These are phyloP conservation scores for Beta vulgaris DNA, from an alignment of 148 eudicot species.

Conservation along the genomic window DNA sequence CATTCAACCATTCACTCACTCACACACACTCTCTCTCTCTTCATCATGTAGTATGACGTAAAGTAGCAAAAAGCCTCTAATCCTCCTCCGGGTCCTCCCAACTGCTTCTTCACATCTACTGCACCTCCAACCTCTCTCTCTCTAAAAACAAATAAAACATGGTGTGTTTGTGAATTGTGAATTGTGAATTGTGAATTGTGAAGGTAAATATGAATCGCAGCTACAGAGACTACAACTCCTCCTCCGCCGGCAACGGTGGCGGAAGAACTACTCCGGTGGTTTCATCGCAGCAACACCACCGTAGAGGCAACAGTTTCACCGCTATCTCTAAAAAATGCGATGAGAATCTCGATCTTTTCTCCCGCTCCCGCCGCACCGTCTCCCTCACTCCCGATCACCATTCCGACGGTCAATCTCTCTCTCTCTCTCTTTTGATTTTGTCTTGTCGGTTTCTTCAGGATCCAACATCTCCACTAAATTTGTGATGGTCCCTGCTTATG, in stretches of 20 bases:
- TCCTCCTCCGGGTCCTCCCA: background rate
- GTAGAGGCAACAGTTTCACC: slow-evolving; percentile 25
- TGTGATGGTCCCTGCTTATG: slow-evolving; percentile 14
- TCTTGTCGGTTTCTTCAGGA: background rate
- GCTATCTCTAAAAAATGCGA: slow-evolving; percentile 23
- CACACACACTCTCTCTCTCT: slow-evolving; percentile 7
- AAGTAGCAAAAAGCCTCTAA: slow-evolving; percentile 17
- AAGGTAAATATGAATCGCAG: slow-evolving; percentile 41
- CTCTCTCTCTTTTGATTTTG: background rate
- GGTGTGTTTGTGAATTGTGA: too few relatives aligned
- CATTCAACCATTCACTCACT: slow-evolving; percentile 9
- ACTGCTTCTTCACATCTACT: slow-evolving; percentile 5
- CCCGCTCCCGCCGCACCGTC: slow-evolving; percentile 46
- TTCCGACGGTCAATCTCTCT: slow-evolving; percentile 41
- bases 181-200: too few relatives aligned
- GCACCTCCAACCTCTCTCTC: background rate
- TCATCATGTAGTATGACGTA: slow-evolving; percentile 33
- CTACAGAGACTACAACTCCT: slow-evolving; percentile 21
- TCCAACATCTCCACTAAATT: background rate
- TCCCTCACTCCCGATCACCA: slow-evolving; percentile 39
- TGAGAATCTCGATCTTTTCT: slow-evolving; percentile 56
- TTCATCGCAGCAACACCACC: slow-evolving; percentile 28
- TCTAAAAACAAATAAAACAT: too few relatives aligned
- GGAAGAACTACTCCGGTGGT: slow-evolving; percentile 20
- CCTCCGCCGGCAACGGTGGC: background rate